Evolutionary conservation across 371 early-diverging fungal genomes (phyloP).

Genomic region (Lichtheimia corymbifera): DNA sequence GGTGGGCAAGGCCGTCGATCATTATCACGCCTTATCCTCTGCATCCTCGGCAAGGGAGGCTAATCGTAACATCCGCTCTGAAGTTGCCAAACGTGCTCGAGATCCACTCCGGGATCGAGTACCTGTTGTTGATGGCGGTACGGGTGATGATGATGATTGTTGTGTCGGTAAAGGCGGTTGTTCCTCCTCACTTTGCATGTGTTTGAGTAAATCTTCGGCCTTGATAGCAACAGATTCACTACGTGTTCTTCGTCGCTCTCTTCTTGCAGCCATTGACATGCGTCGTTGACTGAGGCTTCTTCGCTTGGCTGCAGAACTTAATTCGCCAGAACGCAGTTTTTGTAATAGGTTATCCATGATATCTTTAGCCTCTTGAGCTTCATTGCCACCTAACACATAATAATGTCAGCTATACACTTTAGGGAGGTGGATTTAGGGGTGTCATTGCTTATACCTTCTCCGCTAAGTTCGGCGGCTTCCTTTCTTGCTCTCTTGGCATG

Average conservation of each 20-base stretch:
- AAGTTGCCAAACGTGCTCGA: constrained; percentile 28
- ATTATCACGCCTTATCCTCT: neutral
- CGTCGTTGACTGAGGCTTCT: constrained; percentile 38
- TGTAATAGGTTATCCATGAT: constrained; percentile 85
- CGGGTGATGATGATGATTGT: neutral
- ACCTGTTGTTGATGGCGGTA: constrained; percentile 2
- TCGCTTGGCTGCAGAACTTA: constrained; percentile 57
- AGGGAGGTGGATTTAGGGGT: neutral
- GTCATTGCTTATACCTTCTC: constrained; percentile 27
- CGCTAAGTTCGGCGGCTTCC: constrained; percentile 34
- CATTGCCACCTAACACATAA: neutral
- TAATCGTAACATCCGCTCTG: constrained; percentile 41
- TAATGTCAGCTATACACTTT: too few species aligned
- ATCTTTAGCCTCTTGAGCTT: constrained; percentile 70
- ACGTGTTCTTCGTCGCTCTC: constrained; percentile 52
- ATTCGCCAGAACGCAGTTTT: constrained; percentile 71
- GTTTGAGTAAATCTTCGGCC: constrained; percentile 70
- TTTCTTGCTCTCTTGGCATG: constrained; percentile 28
- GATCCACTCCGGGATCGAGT: constrained; percentile 28
- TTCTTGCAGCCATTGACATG: constrained; percentile 21
- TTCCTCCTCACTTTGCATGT: constrained; percentile 61
- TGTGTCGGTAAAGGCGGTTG: constrained; percentile 28
- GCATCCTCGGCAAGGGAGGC: constrained; percentile 41
- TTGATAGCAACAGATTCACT: constrained; percentile 66
- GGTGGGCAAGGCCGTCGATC: too few species aligned